These are phyloP conservation scores for Corymbia maculata DNA, from an alignment of 345 rosid species.

Conservation along the genomic window DNA sequence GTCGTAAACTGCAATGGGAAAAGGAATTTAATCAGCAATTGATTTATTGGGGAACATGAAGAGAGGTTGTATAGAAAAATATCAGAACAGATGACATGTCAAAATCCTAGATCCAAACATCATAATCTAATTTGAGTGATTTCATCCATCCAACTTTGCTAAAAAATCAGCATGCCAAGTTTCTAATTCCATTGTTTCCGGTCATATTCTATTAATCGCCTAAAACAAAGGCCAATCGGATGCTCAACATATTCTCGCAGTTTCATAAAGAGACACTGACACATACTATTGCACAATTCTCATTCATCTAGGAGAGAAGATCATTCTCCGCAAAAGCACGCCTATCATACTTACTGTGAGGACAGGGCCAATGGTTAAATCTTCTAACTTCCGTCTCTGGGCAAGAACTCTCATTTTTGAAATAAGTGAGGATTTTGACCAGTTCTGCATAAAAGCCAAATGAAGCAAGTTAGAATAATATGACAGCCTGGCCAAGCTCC, in stretches of 20 bases:
- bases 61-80: not conserved
- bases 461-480: not conserved
- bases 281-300: not conserved
- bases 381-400: slow-evolving; percentile 80
- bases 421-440: slow-evolving; percentile 57
- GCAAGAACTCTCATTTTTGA: slow-evolving; percentile 76
- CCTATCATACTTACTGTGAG: slow-evolving; percentile 63
- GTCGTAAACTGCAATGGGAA: slow-evolving; percentile 55
- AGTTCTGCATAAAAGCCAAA: slow-evolving; percentile 40
- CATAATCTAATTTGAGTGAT: not conserved
- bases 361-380: slow-evolving; percentile 88
- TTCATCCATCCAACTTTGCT: not conserved
- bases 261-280: not conserved
- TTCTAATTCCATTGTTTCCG: not conserved
- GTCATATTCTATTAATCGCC: not conserved
- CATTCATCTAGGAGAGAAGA: not conserved
- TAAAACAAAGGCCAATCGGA: not conserved
- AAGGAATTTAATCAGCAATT: not conserved
- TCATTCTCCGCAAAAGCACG: not conserved
- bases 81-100: not conserved
- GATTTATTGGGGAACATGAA: not conserved
- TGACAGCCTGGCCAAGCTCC: not conserved
- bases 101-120: not conserved
- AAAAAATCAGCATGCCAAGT: not conserved
- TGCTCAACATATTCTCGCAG: not conserved